These are phyloP conservation scores for Durotheca rogersii DNA, from an alignment of 495 filamentous ascomycete species.

Conservation along the genomic window DNA sequence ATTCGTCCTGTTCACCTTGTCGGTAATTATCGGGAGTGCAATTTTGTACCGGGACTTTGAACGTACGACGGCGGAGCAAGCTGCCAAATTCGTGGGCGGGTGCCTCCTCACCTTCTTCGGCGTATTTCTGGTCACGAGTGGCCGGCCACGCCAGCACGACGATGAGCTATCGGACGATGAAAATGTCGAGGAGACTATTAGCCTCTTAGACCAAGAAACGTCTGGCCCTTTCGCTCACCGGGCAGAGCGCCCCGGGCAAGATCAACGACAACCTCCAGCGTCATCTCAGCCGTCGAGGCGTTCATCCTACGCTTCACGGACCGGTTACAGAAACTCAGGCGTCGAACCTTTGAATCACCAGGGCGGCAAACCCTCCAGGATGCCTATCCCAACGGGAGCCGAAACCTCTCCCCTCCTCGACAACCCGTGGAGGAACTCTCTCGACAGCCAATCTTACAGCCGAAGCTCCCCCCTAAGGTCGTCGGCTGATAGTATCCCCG, in stretches of 20 bases:
- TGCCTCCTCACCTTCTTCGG: constrained; percentile 90
- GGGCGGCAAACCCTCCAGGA: constrained; percentile 22
- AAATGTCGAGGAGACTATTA: constrained; percentile 53
- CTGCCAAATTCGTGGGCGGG: constrained; percentile 81
- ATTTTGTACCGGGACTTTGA: constrained; percentile 93
- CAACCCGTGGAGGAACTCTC: constrained; percentile 37
- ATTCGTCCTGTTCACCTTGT: constrained; percentile 94
- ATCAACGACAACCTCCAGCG: constrained; percentile 15
- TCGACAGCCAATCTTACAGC: constrained; percentile 23
- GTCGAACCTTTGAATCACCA: constrained; percentile 24
- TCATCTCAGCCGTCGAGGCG: constrained; percentile 32
- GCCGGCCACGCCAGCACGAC: constrained; percentile 52
- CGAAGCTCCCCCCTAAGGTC: constrained; percentile 36
- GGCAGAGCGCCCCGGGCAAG: constrained; percentile 26
- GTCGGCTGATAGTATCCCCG: constrained; percentile 44
- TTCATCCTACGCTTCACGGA: constrained; percentile 40
- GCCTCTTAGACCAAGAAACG: constrained; percentile 43
- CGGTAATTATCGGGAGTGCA: constrained; percentile 90
- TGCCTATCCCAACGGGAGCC: constrained; percentile 19
- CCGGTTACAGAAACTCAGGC: constrained; percentile 35
- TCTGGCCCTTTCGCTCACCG: constrained; percentile 22
- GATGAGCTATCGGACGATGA: constrained; percentile 56
- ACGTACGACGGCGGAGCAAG: constrained; percentile 65
- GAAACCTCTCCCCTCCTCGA: constrained; percentile 35
- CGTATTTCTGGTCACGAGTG: constrained; percentile 88